A percentile compares a stretch with the other conserved stretches of the same genome.
Conservation (phyloP, 257 asterid genomes). For the Solanum dulcamara region DNA sequence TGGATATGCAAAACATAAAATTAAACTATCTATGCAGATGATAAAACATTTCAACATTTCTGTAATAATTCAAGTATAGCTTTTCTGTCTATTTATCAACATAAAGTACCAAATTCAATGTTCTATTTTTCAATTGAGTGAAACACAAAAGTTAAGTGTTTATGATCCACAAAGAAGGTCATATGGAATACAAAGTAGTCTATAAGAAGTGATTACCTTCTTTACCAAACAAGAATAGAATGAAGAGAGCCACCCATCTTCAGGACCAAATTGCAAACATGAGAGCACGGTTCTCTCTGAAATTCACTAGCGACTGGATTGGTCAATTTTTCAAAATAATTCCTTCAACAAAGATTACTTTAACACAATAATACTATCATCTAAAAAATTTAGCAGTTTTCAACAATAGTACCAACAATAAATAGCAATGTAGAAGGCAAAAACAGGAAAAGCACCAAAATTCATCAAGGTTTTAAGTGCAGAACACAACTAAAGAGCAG, state of each 20-base stretch:
- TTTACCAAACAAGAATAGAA: slow-evolving; percentile 86
- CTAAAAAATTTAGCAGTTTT: neutral
- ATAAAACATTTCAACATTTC: neutral
- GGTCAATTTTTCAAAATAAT: neutral
- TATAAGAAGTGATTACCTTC: slow-evolving; percentile 44
- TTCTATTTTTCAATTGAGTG: neutral
- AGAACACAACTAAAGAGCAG: neutral
- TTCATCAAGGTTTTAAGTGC: neutral
- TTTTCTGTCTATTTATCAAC: neutral
- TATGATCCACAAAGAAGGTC: neutral
- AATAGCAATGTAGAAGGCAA: neutral
- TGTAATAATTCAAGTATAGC: neutral
- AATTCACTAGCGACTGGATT: slow-evolving; percentile 10
- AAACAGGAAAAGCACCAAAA: neutral
- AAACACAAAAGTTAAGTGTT: neutral
- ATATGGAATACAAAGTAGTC: neutral
- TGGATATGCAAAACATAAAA: neutral
- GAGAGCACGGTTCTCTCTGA: slow-evolving; percentile 69
- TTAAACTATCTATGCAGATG: neutral
- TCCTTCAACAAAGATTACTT: neutral
- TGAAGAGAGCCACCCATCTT: slow-evolving; percentile 95
- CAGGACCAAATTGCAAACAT: slow-evolving; percentile 64
- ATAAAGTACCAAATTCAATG: neutral
- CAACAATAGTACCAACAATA: neutral
- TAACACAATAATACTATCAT: neutral